phyloP scores from a whole-genome alignment of 495 filamentous ascomycete species.

The Talaromyces liani region DNA sequence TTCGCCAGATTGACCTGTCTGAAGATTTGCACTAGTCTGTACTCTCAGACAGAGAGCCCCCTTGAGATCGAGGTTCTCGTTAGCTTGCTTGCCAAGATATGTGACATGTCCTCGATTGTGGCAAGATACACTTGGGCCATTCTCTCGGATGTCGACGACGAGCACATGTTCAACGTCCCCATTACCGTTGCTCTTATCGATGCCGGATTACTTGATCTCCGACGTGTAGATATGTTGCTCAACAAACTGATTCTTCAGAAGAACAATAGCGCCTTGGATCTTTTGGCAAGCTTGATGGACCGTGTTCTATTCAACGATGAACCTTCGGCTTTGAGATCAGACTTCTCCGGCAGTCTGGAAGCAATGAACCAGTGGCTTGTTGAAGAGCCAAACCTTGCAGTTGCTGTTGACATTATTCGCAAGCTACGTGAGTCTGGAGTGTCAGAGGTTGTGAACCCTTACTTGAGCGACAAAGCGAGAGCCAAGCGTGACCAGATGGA shows the following conservation, averaged over 20 bases:
- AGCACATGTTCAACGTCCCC: constrained; percentile 69
- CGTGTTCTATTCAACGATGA: constrained; percentile 68
- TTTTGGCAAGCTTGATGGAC: constrained; percentile 68
- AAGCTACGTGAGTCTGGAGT: constrained; percentile 61
- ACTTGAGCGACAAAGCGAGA: constrained; percentile 41
- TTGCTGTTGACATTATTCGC: constrained; percentile 59
- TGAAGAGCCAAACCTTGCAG: constrained; percentile 59
- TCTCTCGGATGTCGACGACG: constrained; percentile 60
- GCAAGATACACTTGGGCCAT: constrained; percentile 60
- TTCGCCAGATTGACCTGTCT: constrained; percentile 60
- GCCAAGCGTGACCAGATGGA: constrained; percentile 73
- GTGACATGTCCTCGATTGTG: constrained; percentile 65
- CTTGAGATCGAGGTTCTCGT: constrained; percentile 79
- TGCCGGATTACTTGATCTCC: constrained; percentile 64
- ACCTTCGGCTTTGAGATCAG: constrained; percentile 68
- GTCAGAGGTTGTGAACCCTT: constrained; percentile 40
- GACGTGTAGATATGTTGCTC: constrained; percentile 69
- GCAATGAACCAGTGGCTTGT: constrained; percentile 75
- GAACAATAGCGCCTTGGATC: constrained; percentile 61
- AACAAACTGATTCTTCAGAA: constrained; percentile 62
- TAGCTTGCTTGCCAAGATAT: constrained; percentile 71
- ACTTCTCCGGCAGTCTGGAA: constrained; percentile 77
- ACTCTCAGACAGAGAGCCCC: constrained; percentile 46
- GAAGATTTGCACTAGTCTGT: constrained; percentile 65
- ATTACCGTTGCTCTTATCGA: constrained; percentile 73